Base-by-base conservation (phyloP, 164 flowering plant species). In the Malania oleifera region DNA sequence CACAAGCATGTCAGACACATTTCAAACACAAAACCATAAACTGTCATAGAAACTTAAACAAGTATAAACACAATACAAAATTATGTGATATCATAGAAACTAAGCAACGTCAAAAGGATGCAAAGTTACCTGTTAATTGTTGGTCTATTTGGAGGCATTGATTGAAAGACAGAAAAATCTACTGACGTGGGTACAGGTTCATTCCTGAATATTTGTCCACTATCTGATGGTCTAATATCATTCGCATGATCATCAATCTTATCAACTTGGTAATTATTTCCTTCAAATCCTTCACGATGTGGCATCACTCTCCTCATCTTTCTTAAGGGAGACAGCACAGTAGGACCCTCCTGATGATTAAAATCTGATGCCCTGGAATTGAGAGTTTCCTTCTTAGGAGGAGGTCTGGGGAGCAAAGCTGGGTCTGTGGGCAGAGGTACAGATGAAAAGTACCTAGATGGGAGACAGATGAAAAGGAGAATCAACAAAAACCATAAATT, bases 101-200 rank as follows among this genome's bases (percentile, higher is more conserved):
- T n/a, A n/a, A n/a, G n/a, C n/a, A n/a, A n/a, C n/a, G n/a, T n/a
- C n/a, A n/a, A n/a, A n/a, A n/a, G n/a, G n/a, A n/a, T n/a, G n/a
- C n/a, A n/a, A n/a, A n/a, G 20, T 75, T 82, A 93, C 99, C 99
- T 90, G 83, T 77, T 90, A 64, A 90, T 82, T 28, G 89, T 93
- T 60, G 99, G 96, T 55, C 96, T 71, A 39, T 67, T 75, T 23
- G 82, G 79, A 52, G 91, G 86, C 57, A 65, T 77, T 46, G 76
- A 56, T 17, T 79, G 96, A 61, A 88, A 88, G 48, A 81, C 64
- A 24, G 93, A 82, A 64, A 88, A 80, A 69, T 90, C 96, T 58
- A 87, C 43, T 28, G 95, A 86, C 91, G 81, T 85, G 1, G 96
- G 95, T 31, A 73, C 76, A 23, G 66, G 76, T 41, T 75, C 92